phyloP scores from a whole-genome alignment of 2,329 filamentous ascomycete genomes.

The Sporothrix humicola region DNA sequence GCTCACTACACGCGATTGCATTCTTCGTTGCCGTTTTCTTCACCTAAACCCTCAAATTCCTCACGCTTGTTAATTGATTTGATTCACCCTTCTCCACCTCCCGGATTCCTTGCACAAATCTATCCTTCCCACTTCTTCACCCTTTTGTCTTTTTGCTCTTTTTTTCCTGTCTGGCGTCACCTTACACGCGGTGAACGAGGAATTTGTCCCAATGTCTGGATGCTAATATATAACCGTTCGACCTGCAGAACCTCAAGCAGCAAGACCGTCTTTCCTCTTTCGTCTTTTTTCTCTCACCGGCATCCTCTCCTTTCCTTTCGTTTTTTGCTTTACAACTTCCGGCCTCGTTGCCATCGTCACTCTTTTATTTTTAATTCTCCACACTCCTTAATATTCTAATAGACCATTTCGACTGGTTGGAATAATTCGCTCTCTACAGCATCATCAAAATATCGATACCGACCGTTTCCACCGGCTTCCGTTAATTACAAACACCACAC shows the following conservation, averaged over 20 bases:
- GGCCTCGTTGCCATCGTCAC: constrained; percentile 59
- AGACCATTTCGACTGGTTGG: constrained; percentile 50
- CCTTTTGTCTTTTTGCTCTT: neutral
- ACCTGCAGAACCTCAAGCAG: constrained; percentile 47
- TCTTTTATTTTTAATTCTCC: constrained; percentile 58
- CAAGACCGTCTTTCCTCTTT: constrained; percentile 46
- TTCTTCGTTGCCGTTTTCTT: constrained; percentile 18
- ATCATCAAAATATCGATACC: constrained; percentile 42
- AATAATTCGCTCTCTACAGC: constrained; percentile 48
- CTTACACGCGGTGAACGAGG: neutral
- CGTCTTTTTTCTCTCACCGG: constrained; percentile 40
- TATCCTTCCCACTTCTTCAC: neutral
- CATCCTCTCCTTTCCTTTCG: constrained; percentile 37
- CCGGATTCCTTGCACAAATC: constrained; percentile 25
- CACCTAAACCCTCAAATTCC: constrained; percentile 27
- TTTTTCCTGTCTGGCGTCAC: too few species aligned
- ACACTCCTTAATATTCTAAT: constrained; percentile 67
- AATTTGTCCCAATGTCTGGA: constrained; percentile 1
- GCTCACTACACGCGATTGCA: constrained; percentile 27
- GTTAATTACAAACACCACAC: constrained; percentile 38
- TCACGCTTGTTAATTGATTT: constrained; percentile 33
- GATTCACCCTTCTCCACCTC: constrained; percentile 9
- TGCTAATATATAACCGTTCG: constrained; percentile 39
- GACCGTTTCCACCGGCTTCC: constrained; percentile 35
- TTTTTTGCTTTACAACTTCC: constrained; percentile 50